Percentiles rank a stretch among this genome's conserved stretches.
Conservation (phyloP, 1,284 basidiomycete species). For the Hemileccinum hortonii region DNA sequence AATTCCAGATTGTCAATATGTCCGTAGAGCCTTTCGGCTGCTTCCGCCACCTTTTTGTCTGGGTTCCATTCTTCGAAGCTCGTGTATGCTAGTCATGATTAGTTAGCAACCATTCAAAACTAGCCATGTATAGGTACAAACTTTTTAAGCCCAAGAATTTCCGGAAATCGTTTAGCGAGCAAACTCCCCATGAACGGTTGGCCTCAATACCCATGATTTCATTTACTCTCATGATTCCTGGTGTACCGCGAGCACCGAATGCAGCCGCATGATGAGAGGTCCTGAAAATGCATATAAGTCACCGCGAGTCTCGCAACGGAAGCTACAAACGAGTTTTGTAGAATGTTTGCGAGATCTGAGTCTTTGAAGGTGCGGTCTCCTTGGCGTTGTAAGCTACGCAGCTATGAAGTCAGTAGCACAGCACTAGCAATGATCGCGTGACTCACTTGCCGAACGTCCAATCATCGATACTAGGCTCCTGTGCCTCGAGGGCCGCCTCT, state of each 20-base stretch:
- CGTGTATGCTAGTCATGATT: slow-evolving; percentile 45
- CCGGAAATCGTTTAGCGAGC: slow-evolving; percentile 84
- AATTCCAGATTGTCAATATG: slow-evolving; percentile 80
- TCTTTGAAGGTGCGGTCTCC: slow-evolving; percentile 64
- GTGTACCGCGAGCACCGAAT: slow-evolving; percentile 79
- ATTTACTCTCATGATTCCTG: slow-evolving; percentile 69
- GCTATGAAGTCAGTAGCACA: slow-evolving; percentile 3
- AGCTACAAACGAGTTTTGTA: slow-evolving; percentile 64
- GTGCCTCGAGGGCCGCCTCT: slow-evolving; percentile 39
- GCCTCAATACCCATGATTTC: slow-evolving; percentile 84
- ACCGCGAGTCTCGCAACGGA: neutral
- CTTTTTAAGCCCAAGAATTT: slow-evolving; percentile 75
- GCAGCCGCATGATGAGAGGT: slow-evolving; percentile 73
- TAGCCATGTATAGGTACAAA: slow-evolving; percentile 32
- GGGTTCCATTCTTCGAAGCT: slow-evolving; percentile 84
- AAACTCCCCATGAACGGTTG: slow-evolving; percentile 78
- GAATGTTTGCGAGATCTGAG: slow-evolving; percentile 63
- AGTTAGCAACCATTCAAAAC: neutral
- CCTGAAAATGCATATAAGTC: slow-evolving; percentile 35
- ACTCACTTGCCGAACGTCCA: slow-evolving; percentile 70
- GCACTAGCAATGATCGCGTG: neutral
- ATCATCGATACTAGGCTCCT: slow-evolving; percentile 49
- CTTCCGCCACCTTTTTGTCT: slow-evolving; percentile 64
- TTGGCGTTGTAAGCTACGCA: slow-evolving; percentile 58
- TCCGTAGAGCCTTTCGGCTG: slow-evolving; percentile 76